phyloP scores from a whole-genome alignment of 73 alveolate species.

The Tetrahymena borealis region DNA sequence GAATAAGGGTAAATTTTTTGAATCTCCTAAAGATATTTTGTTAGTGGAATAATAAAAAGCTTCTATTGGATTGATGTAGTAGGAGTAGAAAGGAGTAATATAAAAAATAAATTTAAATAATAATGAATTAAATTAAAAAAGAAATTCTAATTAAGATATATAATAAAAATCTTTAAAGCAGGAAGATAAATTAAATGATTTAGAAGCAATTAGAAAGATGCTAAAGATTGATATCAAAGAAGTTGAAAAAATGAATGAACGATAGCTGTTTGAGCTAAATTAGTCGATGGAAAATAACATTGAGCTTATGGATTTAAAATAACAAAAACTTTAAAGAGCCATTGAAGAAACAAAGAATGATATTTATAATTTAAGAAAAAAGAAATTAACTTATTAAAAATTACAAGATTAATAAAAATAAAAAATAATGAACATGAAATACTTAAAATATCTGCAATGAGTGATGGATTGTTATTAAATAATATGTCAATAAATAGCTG shows the following conservation, averaged over 20 bases:
- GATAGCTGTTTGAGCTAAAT: not conserved
- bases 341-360: not conserved
- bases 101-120: no score
- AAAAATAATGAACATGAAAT: not conserved
- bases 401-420: not conserved
- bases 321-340: not conserved
- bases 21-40: no score
- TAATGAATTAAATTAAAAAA: no score
- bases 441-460: not conserved
- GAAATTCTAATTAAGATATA: no score
- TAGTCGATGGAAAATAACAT: not conserved
- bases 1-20: no score
- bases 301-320: not conserved
- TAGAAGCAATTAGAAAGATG: not conserved
- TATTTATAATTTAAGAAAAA: not conserved
- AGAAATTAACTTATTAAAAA: not conserved
- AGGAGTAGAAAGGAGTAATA: no score
- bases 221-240: not conserved
- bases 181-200: not conserved
- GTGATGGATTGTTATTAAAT: no score
- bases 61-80: no score
- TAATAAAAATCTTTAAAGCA: not conserved
- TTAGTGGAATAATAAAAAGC: no score
- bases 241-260: not conserved
- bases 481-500: no score